A percentile compares a stretch with the other conserved stretches of the same genome.
phyloP scores from a whole-genome alignment of 306 rosid genomes.

The Bauhinia variegata region DNA sequence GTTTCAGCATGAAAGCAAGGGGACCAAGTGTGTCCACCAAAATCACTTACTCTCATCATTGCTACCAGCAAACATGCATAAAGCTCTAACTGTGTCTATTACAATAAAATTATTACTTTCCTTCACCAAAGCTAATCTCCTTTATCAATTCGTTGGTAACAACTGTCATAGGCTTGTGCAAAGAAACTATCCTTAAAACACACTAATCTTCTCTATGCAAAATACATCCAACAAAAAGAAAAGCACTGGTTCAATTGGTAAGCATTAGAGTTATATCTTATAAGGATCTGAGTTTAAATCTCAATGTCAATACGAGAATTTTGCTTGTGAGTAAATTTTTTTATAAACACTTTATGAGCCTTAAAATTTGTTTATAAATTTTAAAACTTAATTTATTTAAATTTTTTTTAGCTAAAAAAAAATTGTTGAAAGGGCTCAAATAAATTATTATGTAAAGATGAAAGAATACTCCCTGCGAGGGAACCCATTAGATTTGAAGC shows the following conservation, averaged over 20 bases:
- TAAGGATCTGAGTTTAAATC: too few relatives aligned
- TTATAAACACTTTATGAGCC: too few relatives aligned
- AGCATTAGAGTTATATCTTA: too few relatives aligned
- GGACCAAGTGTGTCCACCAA: conserved; percentile 55
- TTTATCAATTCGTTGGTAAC: conserved; percentile 30
- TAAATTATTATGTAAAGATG: too few relatives aligned
- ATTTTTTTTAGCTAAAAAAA: too few relatives aligned
- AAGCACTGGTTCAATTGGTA: too few relatives aligned
- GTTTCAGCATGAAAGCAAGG: conserved; percentile 45
- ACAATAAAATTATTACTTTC: conserved; percentile 36
- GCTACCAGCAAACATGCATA: conserved; percentile 54
- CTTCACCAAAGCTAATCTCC: conserved; percentile 33
- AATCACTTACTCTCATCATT: conserved; percentile 50
- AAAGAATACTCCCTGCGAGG: background rate
- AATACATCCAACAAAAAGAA: conserved; percentile 1
- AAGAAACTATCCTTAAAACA: conserved; percentile 30
- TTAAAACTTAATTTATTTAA: too few relatives aligned
- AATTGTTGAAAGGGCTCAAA: too few relatives aligned
- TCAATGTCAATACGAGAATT: too few relatives aligned
- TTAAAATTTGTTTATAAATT: too few relatives aligned
- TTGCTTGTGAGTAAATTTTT: too few relatives aligned
- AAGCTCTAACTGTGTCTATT: conserved; percentile 37
- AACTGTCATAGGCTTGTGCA: conserved; percentile 32
- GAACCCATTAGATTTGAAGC: background rate
- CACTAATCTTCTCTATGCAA: conserved; percentile 32